phyloP scores from a whole-genome alignment of 2,329 filamentous ascomycete genomes.

The Nothomitra cinnamomea region DNA sequence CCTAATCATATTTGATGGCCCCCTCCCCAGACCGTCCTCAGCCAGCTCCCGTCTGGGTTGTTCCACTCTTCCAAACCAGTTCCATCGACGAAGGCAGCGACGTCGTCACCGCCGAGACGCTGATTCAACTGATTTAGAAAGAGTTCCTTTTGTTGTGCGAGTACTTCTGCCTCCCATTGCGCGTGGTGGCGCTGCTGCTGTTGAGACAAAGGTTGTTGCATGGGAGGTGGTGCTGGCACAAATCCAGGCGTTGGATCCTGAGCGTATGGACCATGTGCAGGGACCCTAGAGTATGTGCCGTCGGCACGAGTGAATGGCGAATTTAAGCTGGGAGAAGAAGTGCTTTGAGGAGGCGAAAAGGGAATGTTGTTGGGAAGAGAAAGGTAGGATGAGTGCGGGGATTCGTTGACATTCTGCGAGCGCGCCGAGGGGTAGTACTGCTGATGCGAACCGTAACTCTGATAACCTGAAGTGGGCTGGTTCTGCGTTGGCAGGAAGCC shows the following conservation, averaged over 20 bases:
- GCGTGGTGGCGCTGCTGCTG: constrained; percentile 1
- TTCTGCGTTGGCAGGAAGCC: neutral
- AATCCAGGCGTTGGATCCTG: neutral
- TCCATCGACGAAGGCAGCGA: constrained; percentile 24
- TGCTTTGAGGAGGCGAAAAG: neutral
- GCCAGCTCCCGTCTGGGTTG: constrained; percentile 16
- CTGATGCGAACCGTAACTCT: neutral
- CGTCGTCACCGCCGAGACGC: constrained; percentile 22
- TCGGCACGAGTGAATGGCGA: neutral
- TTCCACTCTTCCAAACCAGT: constrained; percentile 20
- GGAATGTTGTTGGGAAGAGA: neutral
- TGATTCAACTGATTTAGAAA: constrained; percentile 22
- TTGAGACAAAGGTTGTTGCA: constrained; percentile 4
- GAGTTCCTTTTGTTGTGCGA: constrained; percentile 11
- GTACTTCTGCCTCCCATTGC: neutral
- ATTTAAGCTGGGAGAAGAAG: neutral
- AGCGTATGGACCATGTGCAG: neutral
- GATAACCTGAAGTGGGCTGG: neutral
- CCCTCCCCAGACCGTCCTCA: constrained; percentile 16
- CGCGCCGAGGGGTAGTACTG: neutral
- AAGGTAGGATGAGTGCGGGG: neutral
- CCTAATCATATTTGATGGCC: neutral
- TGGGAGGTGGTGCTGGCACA: neutral
- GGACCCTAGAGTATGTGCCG: neutral
- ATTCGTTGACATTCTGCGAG: neutral